Evolutionary conservation across 371 early-diverging fungal genomes (phyloP).

Genomic region (Mortierella polycephala): DNA sequence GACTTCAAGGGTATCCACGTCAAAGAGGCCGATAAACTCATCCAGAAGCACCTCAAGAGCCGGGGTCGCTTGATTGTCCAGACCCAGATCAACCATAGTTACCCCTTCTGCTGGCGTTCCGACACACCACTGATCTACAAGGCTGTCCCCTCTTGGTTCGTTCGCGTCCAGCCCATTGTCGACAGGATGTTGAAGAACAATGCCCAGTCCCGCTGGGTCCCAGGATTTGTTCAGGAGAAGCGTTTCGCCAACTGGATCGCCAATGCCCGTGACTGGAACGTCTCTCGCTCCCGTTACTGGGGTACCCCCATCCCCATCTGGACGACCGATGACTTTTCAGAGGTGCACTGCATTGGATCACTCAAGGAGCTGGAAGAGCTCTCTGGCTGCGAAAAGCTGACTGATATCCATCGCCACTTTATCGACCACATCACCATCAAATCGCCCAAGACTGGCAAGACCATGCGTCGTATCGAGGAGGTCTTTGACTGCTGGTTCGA

Average conservation of each 20-base stretch:
- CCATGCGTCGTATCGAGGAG: constrained; percentile 95
- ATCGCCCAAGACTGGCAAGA: constrained; percentile 85
- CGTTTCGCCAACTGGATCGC: constrained; percentile 99
- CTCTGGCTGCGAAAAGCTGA: constrained; percentile 86
- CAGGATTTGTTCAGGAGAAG: constrained; percentile 97
- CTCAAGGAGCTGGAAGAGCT: constrained; percentile 95
- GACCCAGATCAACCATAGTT: constrained; percentile 89
- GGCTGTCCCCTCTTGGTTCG: constrained; percentile 99
- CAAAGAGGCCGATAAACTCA: constrained; percentile 98
- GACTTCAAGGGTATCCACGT: constrained; percentile 93
- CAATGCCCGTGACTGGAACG: constrained; percentile 99
- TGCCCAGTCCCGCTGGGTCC: constrained; percentile 97
- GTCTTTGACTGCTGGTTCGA: constrained; percentile 99
- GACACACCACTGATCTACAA: constrained; percentile 99
- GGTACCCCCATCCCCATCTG: constrained; percentile 99
- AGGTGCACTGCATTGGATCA: constrained; percentile 97
- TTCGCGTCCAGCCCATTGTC: constrained; percentile 90
- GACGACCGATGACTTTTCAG: constrained; percentile 94
- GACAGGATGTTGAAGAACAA: constrained; percentile 94
- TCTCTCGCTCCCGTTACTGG: constrained; percentile 99
- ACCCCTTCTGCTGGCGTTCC: constrained; percentile 98
- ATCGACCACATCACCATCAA: constrained; percentile 99
- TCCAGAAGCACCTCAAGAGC: constrained; percentile 93
- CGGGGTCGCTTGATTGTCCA: constrained; percentile 89
- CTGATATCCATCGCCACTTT: constrained; percentile 99